phyloP scores from a whole-genome alignment of 495 filamentous ascomycete species.

The Endocarpon pusillum region DNA sequence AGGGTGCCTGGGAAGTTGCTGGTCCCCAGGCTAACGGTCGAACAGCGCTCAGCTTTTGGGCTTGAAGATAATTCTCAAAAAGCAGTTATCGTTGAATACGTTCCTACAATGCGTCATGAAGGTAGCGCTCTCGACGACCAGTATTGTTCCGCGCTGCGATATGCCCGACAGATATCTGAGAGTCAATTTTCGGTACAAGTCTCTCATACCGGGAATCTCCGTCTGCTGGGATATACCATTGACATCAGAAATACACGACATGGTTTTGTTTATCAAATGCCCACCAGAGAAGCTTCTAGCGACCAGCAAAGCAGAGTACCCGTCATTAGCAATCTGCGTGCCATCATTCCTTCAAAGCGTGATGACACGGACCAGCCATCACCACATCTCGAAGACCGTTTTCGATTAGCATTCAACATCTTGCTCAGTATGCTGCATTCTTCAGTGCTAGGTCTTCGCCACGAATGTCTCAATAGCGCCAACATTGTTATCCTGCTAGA shows the following conservation, averaged over 20 bases:
- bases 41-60: constrained; percentile 14
- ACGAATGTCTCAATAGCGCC: constrained; percentile 63
- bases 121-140: too few species aligned
- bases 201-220: constrained; percentile 43
- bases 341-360: constrained; percentile 29
- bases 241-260: constrained; percentile 61
- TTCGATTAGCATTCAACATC: constrained; percentile 66
- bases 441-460: constrained; percentile 56
- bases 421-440: constrained; percentile 58
- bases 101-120: constrained; percentile 46
- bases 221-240: constrained; percentile 69
- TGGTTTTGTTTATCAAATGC: constrained; percentile 72
- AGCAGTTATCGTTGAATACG: constrained; percentile 52
- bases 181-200: constrained; percentile 31
- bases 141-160: too few species aligned
- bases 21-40: constrained; percentile 11
- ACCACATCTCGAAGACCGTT: constrained; percentile 60
- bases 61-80: constrained; percentile 6
- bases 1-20: constrained; percentile 25
- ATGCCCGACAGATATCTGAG: constrained; percentile 34
- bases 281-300: too few species aligned
- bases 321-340: too few species aligned
- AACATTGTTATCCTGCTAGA: constrained; percentile 59
- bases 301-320: constrained; percentile 18
- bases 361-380: constrained; percentile 24